Conservation (phyloP, 1,284 basidiomycete genomes). For the Moniliella sp. region DNA sequence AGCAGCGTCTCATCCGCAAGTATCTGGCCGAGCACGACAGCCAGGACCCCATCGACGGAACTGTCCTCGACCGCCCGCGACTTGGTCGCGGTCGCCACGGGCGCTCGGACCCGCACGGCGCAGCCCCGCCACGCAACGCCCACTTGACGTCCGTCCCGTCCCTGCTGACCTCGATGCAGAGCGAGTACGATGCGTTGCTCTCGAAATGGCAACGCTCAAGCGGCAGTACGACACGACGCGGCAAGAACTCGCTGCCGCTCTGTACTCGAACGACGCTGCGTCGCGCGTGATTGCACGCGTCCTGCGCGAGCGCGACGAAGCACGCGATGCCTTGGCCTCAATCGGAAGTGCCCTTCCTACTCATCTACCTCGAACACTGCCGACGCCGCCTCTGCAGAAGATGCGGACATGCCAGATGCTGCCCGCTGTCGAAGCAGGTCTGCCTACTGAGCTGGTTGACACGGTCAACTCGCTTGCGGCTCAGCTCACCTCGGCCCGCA, state of each 20-base stretch:
- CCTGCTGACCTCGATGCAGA: slow-evolving; percentile 70
- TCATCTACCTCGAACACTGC: too few species aligned
- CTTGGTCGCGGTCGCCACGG: neutral
- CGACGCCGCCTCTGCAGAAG: neutral
- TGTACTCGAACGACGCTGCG: slow-evolving; percentile 91
- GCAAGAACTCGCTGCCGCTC: slow-evolving; percentile 82
- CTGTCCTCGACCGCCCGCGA: neutral
- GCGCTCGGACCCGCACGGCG: slow-evolving; percentile 11
- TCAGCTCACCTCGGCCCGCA: slow-evolving; percentile 17
- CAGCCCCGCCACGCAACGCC: slow-evolving; percentile 55
- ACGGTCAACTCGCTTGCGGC: slow-evolving; percentile 52
- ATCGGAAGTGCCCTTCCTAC: neutral
- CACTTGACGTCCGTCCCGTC: slow-evolving; percentile 76
- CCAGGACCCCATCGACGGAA: neutral
- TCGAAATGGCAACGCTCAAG: slow-evolving; percentile 27
- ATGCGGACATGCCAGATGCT: neutral
- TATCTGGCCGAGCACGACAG: slow-evolving; percentile 45
- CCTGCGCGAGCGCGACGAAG: slow-evolving; percentile 78
- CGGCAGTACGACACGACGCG: slow-evolving; percentile 46
- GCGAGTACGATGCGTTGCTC: slow-evolving; percentile 62
- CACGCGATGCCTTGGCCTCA: slow-evolving; percentile 57
- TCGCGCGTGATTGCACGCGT: slow-evolving; percentile 82
- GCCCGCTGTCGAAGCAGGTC: neutral
- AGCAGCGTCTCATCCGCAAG: slow-evolving; percentile 77
- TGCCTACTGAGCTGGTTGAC: neutral